Evolutionary conservation across 2,329 filamentous ascomycete genomes (phyloP).

Genomic region (Cladophialophora psammophila): DNA sequence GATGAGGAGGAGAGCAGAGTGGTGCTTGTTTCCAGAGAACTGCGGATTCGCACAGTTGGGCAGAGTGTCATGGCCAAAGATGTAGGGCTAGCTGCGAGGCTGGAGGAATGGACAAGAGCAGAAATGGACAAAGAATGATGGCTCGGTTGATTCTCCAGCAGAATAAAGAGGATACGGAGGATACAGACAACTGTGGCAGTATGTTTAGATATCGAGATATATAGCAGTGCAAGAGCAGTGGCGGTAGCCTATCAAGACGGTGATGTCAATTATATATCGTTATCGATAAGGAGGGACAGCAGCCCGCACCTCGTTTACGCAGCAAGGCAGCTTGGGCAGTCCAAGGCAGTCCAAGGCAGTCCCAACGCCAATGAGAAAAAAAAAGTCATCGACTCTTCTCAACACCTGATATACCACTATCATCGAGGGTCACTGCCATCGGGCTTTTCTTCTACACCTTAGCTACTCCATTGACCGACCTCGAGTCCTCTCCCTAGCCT

Average conservation of each 20-base stretch:
- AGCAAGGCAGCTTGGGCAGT: too few relatives aligned
- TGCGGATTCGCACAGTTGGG: conserved; percentile 43
- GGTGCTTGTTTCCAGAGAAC: conserved; percentile 53
- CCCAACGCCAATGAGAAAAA: not conserved
- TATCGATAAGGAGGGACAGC: not conserved
- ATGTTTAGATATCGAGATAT: too few relatives aligned
- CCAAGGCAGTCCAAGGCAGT: not conserved
- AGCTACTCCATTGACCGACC: not conserved
- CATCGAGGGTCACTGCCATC: not conserved
- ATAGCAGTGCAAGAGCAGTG: too few relatives aligned
- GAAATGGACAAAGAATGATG: conserved; percentile 20
- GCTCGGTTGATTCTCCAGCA: not conserved
- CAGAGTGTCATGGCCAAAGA: conserved; percentile 46
- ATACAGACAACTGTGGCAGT: too few relatives aligned
- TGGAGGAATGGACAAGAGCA: conserved; percentile 55
- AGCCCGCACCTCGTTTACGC: too few relatives aligned
- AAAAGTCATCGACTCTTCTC: not conserved
- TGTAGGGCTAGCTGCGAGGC: conserved; percentile 43
- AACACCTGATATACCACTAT: not conserved
- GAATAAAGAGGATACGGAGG: too few relatives aligned
- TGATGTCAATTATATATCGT: not conserved
- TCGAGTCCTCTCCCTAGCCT: not conserved
- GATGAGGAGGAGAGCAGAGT: conserved; percentile 42
- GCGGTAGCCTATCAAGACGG: too few relatives aligned
- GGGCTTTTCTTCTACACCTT: not conserved